Conservation (phyloP, 1,139 yeast species). For the Hyphopichia burtonii region DNA sequence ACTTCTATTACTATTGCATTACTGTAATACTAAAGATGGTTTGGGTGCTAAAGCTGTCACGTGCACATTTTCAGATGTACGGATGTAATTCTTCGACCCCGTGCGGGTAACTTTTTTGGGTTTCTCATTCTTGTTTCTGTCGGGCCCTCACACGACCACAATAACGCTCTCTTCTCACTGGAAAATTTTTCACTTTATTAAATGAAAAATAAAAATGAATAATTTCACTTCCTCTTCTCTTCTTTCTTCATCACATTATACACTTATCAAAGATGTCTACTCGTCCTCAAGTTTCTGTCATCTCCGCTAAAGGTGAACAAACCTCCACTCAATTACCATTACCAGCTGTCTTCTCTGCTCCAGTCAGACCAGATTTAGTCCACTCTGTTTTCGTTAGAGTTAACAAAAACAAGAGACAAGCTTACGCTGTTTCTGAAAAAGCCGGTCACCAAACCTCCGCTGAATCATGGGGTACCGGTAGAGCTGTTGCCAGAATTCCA, state of each 20-base stretch:
- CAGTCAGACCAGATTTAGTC: constrained; percentile 99
- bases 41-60: too few relatives aligned
- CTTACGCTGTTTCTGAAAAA: constrained; percentile 98
- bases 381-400: constrained; percentile 98
- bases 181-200: background rate
- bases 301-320: constrained; percentile 85
- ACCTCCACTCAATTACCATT: constrained; percentile 83
- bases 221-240: background rate
- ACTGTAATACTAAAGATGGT: too few relatives aligned
- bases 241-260: constrained; percentile 24
- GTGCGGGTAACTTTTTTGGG: too few relatives aligned
- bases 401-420: constrained; percentile 99
- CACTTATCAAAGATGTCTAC: constrained; percentile 53
- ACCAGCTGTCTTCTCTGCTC: constrained; percentile 99
- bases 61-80: too few relatives aligned
- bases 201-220: background rate
- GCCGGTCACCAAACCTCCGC: constrained; percentile 99
- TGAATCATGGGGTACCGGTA: constrained; percentile 99
- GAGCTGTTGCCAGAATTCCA: constrained; percentile 99
- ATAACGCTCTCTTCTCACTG: background rate
- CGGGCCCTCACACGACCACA: background rate
- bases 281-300: constrained; percentile 97
- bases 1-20: too few relatives aligned
- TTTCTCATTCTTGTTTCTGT: too few relatives aligned
- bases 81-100: too few relatives aligned